A percentile compares a stretch with the other conserved stretches of the same genome.
phyloP scores from a whole-genome alignment of 306 rosid species.

The Quercus cerris region DNA sequence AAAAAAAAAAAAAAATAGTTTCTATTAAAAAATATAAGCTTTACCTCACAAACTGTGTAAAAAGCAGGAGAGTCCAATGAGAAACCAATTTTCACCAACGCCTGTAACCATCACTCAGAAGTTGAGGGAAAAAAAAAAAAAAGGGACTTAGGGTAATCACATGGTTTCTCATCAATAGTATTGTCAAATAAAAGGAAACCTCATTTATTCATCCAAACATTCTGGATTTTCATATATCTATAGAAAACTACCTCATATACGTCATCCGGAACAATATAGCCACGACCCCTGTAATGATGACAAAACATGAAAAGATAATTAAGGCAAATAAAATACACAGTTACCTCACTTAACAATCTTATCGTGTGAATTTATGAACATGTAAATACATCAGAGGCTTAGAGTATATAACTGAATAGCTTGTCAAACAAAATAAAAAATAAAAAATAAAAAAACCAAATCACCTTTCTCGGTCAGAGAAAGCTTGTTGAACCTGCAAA shows the following conservation, averaged over 20 bases:
- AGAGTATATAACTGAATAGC: constrained; percentile 7
- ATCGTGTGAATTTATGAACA: background rate
- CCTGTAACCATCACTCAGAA: constrained; percentile 45
- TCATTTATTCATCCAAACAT: background rate
- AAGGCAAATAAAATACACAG: background rate
- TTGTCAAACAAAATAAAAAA: background rate
- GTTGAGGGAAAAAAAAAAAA: constrained; percentile 13
- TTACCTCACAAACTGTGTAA: constrained; percentile 85
- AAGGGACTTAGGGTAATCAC: background rate
- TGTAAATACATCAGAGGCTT: background rate
- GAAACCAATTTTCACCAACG: constrained; percentile 76
- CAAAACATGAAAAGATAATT: constrained; percentile 1
- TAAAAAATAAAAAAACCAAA: background rate
- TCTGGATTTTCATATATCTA: background rate
- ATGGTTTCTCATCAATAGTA: constrained; percentile 6
- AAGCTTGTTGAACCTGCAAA: constrained; percentile 83
- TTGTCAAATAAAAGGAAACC: background rate
- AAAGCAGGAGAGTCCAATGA: constrained; percentile 88
- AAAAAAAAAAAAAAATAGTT: too few relatives aligned
- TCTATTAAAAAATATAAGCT: constrained; percentile 1
- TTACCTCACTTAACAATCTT: background rate
- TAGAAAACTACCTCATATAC: constrained; percentile 58
- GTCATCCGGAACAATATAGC: constrained; percentile 69
- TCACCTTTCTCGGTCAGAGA: constrained; percentile 79
- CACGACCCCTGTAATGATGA: constrained; percentile 67